These are phyloP conservation scores for Pseudopithomyces maydicus DNA, from an alignment of 2,329 filamentous ascomycete genomes.

Conservation along the genomic window DNA sequence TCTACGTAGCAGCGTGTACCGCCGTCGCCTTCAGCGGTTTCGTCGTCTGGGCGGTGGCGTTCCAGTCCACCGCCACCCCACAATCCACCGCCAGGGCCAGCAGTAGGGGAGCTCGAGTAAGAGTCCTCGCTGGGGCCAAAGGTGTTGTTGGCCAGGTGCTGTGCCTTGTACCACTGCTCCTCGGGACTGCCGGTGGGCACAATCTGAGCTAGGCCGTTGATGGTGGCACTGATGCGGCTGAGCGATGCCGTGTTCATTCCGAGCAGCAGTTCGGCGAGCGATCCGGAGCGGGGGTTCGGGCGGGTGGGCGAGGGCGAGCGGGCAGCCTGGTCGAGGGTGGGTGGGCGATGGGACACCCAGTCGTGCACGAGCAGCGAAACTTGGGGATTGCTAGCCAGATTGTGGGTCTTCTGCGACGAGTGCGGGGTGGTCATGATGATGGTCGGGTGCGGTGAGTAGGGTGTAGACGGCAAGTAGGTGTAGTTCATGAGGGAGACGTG, in stretches of 20 bases:
- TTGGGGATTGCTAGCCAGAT: slow-evolving; percentile 81
- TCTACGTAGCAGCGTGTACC: slow-evolving; percentile 72
- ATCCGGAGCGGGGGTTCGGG: slow-evolving; percentile 60
- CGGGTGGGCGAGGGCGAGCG: slow-evolving; percentile 68
- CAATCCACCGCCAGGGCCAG: slow-evolving; percentile 36
- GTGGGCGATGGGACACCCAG: slow-evolving; percentile 92
- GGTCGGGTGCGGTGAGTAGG: slow-evolving; percentile 68
- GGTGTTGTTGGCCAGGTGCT: slow-evolving; percentile 90
- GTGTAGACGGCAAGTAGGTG: slow-evolving; percentile 82
- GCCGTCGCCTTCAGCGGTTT: slow-evolving; percentile 45
- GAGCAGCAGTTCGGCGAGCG: slow-evolving; percentile 80
- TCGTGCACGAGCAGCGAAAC: slow-evolving; percentile 97
- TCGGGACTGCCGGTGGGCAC: slow-evolving; percentile 76
- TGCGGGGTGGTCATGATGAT: slow-evolving; percentile 91
- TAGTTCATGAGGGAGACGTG: slow-evolving; percentile 99
- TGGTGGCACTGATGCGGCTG: slow-evolving; percentile 87
- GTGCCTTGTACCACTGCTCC: slow-evolving; percentile 80
- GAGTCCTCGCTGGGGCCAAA: slow-evolving; percentile 59
- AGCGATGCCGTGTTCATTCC: slow-evolving; percentile 91
- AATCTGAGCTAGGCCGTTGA: slow-evolving; percentile 83
- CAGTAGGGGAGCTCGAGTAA: slow-evolving; percentile 34
- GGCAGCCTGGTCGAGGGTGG: slow-evolving; percentile 63
- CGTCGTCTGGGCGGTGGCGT: slow-evolving; percentile 46
- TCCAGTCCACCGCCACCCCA: slow-evolving; percentile 55
- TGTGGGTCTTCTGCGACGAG: slow-evolving; percentile 77